A percentile compares a stretch with the other conserved stretches of the same genome.
phyloP scores from a whole-genome alignment of 768 basidiomycete genomes.

The Termitomyces bulborhizus region DNA sequence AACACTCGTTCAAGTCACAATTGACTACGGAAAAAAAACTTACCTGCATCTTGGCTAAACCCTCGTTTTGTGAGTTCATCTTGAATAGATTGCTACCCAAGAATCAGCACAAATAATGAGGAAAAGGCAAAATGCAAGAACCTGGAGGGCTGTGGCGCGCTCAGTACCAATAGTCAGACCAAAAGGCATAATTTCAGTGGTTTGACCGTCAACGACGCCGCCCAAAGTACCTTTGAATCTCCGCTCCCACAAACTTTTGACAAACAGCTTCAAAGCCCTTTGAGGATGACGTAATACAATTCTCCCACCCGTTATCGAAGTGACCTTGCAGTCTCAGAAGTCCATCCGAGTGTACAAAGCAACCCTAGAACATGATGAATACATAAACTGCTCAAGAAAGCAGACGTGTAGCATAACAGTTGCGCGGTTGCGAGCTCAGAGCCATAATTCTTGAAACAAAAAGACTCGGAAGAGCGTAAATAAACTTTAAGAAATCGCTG shows the following conservation, averaged over 20 bases:
- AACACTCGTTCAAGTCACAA: background rate
- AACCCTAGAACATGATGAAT: too few relatives aligned
- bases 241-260: slow-evolving; percentile 16
- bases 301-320: slow-evolving; percentile 25
- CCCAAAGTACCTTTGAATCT: slow-evolving; percentile 23
- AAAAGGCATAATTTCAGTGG: slow-evolving; percentile 50
- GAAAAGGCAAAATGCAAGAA: slow-evolving; percentile 20
- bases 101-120: background rate
- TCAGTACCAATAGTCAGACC: slow-evolving; percentile 77
- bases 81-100: slow-evolving; percentile 63
- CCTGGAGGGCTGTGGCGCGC: slow-evolving; percentile 66
- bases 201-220: slow-evolving; percentile 21
- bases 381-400: too few relatives aligned
- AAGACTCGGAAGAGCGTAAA: too few relatives aligned
- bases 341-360: too few relatives aligned
- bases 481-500: too few relatives aligned
- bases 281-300: background rate
- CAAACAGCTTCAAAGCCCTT: slow-evolving; percentile 8
- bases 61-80: slow-evolving; percentile 73
- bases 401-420: too few relatives aligned
- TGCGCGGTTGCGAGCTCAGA: too few relatives aligned
- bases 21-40: slow-evolving; percentile 20
- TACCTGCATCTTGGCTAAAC: slow-evolving; percentile 73
- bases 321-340: too few relatives aligned
- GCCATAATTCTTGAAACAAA: too few relatives aligned